Evolutionary conservation across 306 rosid species (phyloP).

Genomic region (Prunus armeniaca): DNA sequence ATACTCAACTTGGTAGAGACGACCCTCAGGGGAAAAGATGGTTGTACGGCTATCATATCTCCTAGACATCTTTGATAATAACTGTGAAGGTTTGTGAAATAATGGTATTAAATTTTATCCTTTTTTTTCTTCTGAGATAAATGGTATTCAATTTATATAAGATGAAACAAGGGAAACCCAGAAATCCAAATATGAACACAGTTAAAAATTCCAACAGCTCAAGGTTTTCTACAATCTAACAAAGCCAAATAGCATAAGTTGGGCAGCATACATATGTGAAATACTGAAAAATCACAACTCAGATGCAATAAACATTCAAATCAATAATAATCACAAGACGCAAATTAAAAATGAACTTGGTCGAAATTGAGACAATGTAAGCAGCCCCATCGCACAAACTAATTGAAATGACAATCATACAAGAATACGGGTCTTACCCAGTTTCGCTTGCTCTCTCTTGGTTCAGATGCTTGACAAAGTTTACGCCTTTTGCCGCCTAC

Average conservation of each 20-base stretch:
- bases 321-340: too few relatives aligned
- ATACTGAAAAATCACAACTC: background rate
- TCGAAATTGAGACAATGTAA: too few relatives aligned
- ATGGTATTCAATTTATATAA: too few relatives aligned
- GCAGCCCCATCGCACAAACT: background rate
- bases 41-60: slow-evolving; percentile 34
- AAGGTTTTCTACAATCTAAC: background rate
- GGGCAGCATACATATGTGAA: background rate
- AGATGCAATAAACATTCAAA: background rate
- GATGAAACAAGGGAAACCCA: background rate
- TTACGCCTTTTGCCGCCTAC: background rate
- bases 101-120: too few relatives aligned
- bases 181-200: background rate
- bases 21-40: slow-evolving; percentile 46
- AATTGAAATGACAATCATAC: background rate
- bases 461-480: background rate
- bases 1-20: slow-evolving; percentile 43
- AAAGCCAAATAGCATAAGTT: background rate
- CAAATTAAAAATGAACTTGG: too few relatives aligned
- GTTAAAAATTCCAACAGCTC: background rate
- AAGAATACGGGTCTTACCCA: background rate
- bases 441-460: background rate
- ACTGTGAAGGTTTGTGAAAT: background rate
- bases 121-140: too few relatives aligned
- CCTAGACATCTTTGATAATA: slow-evolving; percentile 29